A percentile compares a stretch with the other conserved stretches of the same genome.
These are phyloP conservation scores for Dovyalis caffra DNA, from an alignment of 345 rosid genomes.

Conservation along the genomic window DNA sequence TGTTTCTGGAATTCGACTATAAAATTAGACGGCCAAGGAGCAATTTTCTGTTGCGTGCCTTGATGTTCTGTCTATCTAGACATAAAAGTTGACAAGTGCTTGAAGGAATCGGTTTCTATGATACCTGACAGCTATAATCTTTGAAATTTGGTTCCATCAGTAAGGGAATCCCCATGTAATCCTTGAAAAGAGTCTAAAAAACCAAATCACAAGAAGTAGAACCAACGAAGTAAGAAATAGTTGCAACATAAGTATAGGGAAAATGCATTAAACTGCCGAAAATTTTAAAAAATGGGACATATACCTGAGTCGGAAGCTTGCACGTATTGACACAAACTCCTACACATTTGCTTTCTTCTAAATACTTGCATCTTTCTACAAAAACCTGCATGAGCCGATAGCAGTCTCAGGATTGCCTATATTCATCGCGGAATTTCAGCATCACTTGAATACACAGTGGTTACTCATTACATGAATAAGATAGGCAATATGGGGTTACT, in stretches of 20 bases:
- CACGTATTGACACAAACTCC: slow-evolving; percentile 87
- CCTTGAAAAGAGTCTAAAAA: slow-evolving; percentile 69
- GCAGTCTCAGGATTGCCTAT: no score
- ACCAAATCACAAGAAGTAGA: neutral
- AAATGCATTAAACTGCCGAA: neutral
- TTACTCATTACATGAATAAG: no score
- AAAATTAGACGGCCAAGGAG: neutral
- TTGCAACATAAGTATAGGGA: neutral
- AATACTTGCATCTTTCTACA: slow-evolving; percentile 84
- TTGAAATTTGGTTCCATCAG: slow-evolving; percentile 88
- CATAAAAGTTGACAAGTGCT: neutral
- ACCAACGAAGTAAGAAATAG: neutral
- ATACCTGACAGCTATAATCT: slow-evolving; percentile 89
- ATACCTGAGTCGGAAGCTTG: slow-evolving; percentile 92
- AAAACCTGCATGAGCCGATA: slow-evolving; percentile 48
- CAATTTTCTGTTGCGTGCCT: neutral
- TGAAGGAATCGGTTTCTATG: neutral
- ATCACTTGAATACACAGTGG: no score
- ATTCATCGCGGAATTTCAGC: no score
- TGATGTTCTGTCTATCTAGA: neutral
- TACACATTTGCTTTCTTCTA: slow-evolving; percentile 91
- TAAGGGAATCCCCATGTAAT: slow-evolving; percentile 82
- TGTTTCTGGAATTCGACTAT: no score
- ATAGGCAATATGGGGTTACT: slow-evolving; percentile 6
- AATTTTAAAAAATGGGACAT: neutral